phyloP scores from a whole-genome alignment of 129 eudicot genomes.

The Chrysanthemum lavandulifolium region DNA sequence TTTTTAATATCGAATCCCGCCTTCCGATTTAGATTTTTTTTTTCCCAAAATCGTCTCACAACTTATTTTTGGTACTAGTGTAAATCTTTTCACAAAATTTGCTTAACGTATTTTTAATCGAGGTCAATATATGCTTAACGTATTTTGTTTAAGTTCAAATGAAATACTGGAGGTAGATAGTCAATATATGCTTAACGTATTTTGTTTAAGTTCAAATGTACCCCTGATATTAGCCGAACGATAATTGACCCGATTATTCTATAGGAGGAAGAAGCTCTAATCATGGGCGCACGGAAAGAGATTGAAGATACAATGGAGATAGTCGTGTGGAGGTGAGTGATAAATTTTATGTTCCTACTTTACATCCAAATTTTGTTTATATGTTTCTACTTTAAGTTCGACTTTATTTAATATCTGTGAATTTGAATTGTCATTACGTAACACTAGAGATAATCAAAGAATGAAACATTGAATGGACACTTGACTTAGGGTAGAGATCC shows the following conservation, averaged over 20 bases:
- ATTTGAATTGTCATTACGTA: background rate
- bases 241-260: conserved; percentile 5
- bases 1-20: too few species aligned
- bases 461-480: background rate
- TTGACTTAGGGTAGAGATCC: background rate
- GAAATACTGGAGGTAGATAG: conserved; percentile 82
- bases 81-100: too few species aligned
- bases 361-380: background rate
- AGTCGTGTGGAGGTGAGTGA: conserved; percentile 89
- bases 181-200: background rate
- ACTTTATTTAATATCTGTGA: background rate
- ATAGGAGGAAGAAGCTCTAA: conserved; percentile 93
- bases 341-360: background rate
- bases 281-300: conserved; percentile 93
- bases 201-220: background rate
- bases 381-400: background rate
- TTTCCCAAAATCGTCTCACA: too few species aligned
- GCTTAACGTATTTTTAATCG: too few species aligned
- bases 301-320: conserved; percentile 99
- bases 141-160: conserved; percentile 6
- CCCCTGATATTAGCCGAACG: background rate
- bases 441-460: background rate
- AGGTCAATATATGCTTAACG: too few species aligned
- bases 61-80: too few species aligned
- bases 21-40: too few species aligned